phyloP scores from a whole-genome alignment of 148 eudicot species.

The Selenicereus undatus region DNA sequence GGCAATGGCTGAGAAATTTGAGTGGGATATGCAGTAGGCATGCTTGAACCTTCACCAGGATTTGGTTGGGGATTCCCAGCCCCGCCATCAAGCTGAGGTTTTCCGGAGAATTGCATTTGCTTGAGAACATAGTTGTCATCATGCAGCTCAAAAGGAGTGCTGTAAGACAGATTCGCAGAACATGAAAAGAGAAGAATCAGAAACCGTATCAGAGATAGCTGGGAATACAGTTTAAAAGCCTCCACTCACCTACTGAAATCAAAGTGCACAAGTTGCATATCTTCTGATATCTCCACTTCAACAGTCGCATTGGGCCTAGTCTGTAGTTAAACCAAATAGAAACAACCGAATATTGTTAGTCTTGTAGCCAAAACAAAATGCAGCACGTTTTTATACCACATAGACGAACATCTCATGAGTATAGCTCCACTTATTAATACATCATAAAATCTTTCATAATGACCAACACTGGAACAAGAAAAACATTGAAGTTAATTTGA shows the following conservation, averaged over 20 bases:
- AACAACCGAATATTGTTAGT: background rate
- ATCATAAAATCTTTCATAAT: background rate
- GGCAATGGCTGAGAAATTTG: constrained; percentile 15
- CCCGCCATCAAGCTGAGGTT: constrained; percentile 26
- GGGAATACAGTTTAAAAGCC: background rate
- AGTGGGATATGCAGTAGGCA: constrained; percentile 30
- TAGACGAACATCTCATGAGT: background rate
- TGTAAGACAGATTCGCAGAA: constrained; percentile 25
- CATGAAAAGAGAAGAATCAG: background rate
- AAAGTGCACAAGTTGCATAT: constrained; percentile 97
- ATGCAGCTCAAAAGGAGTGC: constrained; percentile 94
- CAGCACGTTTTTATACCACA: background rate
- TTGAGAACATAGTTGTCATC: constrained; percentile 88
- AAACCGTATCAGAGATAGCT: background rate
- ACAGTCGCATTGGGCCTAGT: constrained; percentile 94
- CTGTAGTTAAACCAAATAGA: constrained; percentile 40
- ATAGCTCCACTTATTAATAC: background rate
- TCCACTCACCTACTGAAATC: constrained; percentile 78
- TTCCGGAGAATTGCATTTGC: constrained; percentile 64
- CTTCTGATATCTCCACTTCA: constrained; percentile 95
- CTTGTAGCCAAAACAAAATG: background rate
- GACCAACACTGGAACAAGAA: background rate
- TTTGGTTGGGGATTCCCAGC: constrained; percentile 22
- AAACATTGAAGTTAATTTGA: background rate
- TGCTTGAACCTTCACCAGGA: constrained; percentile 54